Evolutionary conservation across 2,329 filamentous ascomycete genomes (phyloP).

Genomic region (Lasiodiplodia sp.): DNA sequence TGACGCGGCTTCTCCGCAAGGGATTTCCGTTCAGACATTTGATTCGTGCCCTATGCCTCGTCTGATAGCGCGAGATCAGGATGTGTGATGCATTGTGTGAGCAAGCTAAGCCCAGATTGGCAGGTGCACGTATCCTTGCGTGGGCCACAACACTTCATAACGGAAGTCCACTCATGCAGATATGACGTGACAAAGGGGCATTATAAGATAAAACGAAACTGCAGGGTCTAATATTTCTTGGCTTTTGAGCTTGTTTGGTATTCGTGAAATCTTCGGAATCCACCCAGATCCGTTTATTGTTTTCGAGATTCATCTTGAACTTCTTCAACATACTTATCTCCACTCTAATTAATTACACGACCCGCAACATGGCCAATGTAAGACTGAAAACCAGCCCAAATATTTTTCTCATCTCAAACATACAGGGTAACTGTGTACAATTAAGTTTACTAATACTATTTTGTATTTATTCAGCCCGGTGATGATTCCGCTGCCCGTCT

Average conservation of each 20-base stretch:
- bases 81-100: slow-evolving; percentile 1
- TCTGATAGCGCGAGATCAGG: background rate
- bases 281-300: too few relatives aligned
- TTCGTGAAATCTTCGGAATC: background rate
- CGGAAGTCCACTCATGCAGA: background rate
- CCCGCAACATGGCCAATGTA: slow-evolving; percentile 4
- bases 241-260: background rate
- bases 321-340: background rate
- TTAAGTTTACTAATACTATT: background rate
- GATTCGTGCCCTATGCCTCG: background rate
- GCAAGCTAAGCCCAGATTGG: slow-evolving; percentile 14
- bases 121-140: slow-evolving; percentile 6
- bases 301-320: too few relatives aligned
- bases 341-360: background rate
- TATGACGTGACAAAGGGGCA: slow-evolving; percentile 13
- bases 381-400: background rate
- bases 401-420: background rate
- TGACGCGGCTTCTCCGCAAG: background rate
- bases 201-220: background rate
- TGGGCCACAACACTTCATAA: slow-evolving; percentile 3
- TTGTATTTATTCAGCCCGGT: background rate
- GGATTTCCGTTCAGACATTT: too few relatives aligned
- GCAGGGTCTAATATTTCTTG: background rate
- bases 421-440: background rate
- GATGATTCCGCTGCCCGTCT: slow-evolving; percentile 11